These are phyloP conservation scores for Aspergillus brunneoviolaceus DNA, from an alignment of 2,329 filamentous ascomycete species.

Conservation along the genomic window DNA sequence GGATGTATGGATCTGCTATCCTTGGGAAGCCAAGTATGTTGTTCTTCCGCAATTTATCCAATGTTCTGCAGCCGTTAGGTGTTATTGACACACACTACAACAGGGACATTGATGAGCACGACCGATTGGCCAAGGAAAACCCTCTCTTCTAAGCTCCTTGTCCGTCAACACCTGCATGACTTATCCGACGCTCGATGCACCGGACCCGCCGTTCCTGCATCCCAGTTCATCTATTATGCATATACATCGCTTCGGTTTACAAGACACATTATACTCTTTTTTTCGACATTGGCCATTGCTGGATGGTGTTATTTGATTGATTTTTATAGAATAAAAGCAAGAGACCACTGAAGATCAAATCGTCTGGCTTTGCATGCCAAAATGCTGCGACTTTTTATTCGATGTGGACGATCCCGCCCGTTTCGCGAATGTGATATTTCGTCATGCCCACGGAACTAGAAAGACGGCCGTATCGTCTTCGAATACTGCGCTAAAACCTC, in stretches of 20 bases:
- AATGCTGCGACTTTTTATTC: not conserved
- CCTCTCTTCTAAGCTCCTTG: constrained; percentile 28
- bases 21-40: constrained; percentile 82
- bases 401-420: not conserved
- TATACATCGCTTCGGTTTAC: constrained; percentile 9
- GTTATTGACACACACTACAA: constrained; percentile 24
- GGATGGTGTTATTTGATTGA: constrained; percentile 17
- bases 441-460: not conserved
- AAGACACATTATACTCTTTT: not conserved
- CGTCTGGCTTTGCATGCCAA: not conserved
- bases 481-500: not conserved
- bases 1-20: constrained; percentile 99
- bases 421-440: not conserved
- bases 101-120: constrained; percentile 88
- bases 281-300: constrained; percentile 8
- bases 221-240: constrained; percentile 15
- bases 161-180: not conserved
- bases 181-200: not conserved
- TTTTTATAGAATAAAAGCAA: constrained; percentile 22
- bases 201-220: constrained; percentile 2
- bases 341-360: not conserved
- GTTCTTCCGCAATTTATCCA: not conserved
- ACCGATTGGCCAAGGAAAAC: constrained; percentile 61
- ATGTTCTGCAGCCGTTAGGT: not conserved
- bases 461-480: not conserved